Conservation (phyloP, 257 asterid genomes). For the Buddleja alternifolia region DNA sequence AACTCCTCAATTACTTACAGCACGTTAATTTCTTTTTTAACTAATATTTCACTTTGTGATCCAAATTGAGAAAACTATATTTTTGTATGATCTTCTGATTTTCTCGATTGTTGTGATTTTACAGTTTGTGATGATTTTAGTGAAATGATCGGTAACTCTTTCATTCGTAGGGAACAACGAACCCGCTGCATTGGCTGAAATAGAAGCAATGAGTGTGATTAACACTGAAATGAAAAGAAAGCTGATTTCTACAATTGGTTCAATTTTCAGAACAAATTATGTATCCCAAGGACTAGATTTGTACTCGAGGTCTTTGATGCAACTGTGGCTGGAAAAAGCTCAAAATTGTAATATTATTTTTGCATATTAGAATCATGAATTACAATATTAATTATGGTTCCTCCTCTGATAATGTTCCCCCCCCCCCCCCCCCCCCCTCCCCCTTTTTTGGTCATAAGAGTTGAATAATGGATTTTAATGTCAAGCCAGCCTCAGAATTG, state of each 20-base stretch:
- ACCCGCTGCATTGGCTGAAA: conserved; percentile 81
- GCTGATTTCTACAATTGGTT: conserved; percentile 59
- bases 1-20: no score
- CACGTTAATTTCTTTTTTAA: no score
- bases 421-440: no score
- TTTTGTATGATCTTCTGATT: no score
- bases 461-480: no score
- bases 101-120: not conserved
- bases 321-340: conserved; percentile 29
- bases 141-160: conserved; percentile 70
- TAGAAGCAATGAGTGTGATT: conserved; percentile 68
- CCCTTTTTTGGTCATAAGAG: no score
- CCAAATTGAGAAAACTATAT: no score
- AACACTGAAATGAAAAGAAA: conserved; percentile 54
- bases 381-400: not conserved
- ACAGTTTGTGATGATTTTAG: conserved; percentile 77
- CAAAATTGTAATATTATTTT: conserved; percentile 46
- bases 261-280: conserved; percentile 51
- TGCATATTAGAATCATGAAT: not conserved
- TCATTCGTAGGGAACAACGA: conserved; percentile 79
- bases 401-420: no score
- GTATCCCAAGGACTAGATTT: conserved; percentile 68
- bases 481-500: no score
- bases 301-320: conserved; percentile 66
- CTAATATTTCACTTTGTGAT: no score